Evolutionary conservation across 139 green algal genomes (phyloP).

Genomic region (Diplosphaera chodatii): DNA sequence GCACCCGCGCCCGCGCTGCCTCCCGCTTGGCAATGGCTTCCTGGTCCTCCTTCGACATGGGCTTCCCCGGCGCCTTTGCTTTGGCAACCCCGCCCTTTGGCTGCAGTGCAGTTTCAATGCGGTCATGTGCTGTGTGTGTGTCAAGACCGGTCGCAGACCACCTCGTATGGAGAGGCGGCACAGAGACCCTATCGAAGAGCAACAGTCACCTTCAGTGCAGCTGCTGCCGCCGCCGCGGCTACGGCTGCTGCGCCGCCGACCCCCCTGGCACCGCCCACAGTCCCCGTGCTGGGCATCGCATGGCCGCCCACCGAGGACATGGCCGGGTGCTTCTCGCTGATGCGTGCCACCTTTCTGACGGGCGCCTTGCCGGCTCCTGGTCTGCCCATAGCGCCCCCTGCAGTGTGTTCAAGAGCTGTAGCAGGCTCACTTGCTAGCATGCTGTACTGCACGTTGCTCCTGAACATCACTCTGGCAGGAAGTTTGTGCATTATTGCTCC

Average conservation of each 20-base stretch:
- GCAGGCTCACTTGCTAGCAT: too few relatives aligned
- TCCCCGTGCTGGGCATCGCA: conserved; percentile 31
- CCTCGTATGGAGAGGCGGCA: too few relatives aligned
- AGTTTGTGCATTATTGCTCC: too few relatives aligned
- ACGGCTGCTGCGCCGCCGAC: conserved; percentile 9
- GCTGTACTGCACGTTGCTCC: too few relatives aligned
- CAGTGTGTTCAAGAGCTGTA: too few relatives aligned
- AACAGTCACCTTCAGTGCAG: not conserved
- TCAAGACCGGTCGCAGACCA: too few relatives aligned
- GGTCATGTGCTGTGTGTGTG: too few relatives aligned
- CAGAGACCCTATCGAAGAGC: too few relatives aligned
- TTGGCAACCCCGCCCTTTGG: not conserved
- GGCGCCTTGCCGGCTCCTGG: conserved; percentile 22
- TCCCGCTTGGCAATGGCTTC: conserved; percentile 60
- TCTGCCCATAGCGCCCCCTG: not conserved
- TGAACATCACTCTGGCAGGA: too few relatives aligned
- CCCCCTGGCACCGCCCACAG: conserved; percentile 33
- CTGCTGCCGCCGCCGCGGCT: conserved; percentile 2
- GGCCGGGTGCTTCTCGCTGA: not conserved
- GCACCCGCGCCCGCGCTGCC: conserved; percentile 60
- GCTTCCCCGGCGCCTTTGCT: conserved; percentile 14
- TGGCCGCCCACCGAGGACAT: conserved; percentile 38
- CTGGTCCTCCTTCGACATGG: conserved; percentile 54
- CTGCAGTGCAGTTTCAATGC: not conserved
- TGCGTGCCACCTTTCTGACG: not conserved